Percentiles rank a stretch among this genome's conserved stretches.
Evolutionary conservation across 2,329 filamentous ascomycete species (phyloP).

Genomic region (Zopfia rhizophila): DNA sequence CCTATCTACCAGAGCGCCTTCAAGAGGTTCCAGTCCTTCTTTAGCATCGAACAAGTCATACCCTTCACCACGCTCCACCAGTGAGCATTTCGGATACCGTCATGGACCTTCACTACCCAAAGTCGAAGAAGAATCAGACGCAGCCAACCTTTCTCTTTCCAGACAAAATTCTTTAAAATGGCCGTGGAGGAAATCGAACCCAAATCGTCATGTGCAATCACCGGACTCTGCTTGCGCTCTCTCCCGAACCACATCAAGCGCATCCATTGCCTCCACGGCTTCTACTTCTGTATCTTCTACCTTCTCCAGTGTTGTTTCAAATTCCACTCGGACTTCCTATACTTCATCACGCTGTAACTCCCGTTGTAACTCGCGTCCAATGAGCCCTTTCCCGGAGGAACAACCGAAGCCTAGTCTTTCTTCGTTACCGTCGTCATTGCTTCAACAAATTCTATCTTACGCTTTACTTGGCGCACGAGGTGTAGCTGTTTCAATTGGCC

Average conservation of each 20-base stretch:
- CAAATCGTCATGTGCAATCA: constrained; percentile 2
- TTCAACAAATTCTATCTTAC: constrained; percentile 34
- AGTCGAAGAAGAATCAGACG: constrained; percentile 18
- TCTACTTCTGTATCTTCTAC: constrained; percentile 18
- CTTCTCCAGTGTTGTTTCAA: constrained; percentile 18
- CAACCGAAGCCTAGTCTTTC: constrained; percentile 10
- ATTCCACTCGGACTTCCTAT: constrained; percentile 17
- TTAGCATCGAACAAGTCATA: constrained; percentile 10
- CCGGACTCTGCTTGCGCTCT: constrained; percentile 4
- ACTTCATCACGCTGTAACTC: constrained; percentile 14
- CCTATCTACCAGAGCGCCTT: constrained; percentile 9
- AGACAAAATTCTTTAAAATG: constrained; percentile 18
- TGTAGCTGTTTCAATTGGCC: constrained; percentile 29
- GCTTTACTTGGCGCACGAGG: no score
- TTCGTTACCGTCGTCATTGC: constrained; percentile 26
- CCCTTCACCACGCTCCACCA: neutral
- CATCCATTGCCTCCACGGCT: constrained; percentile 20
- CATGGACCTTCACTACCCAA: constrained; percentile 9
- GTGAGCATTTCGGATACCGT: constrained; percentile 7
- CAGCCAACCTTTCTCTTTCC: neutral
- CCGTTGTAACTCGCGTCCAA: neutral
- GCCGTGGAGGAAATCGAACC: constrained; percentile 14
- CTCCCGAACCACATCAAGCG: constrained; percentile 20
- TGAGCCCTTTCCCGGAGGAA: constrained; percentile 1
- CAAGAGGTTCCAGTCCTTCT: constrained; percentile 9